Percentiles rank a stretch among this genome's conserved stretches.
Conservation (phyloP, 176 grass and related monocot genomes). For the Ampelocalamus luodianensis region DNA sequence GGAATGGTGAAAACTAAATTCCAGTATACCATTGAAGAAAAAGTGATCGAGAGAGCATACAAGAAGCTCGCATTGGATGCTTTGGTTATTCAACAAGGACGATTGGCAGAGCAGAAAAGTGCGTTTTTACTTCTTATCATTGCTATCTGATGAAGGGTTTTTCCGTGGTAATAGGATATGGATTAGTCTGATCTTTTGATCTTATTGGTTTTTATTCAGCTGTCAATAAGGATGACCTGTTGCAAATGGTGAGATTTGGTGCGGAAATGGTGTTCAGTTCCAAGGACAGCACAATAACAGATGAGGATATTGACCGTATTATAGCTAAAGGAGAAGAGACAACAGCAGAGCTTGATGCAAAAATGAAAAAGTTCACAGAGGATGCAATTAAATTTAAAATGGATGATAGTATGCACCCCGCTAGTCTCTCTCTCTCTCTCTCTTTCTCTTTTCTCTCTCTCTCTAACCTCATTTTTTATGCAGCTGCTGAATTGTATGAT, state of each 20-base stretch:
- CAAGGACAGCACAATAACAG: conserved; percentile 96
- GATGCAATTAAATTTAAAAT: conserved; percentile 99
- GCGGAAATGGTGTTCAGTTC: conserved; percentile 99
- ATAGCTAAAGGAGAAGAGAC: conserved; percentile 98
- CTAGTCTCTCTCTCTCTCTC: not conserved
- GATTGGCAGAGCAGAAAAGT: conserved; percentile 96
- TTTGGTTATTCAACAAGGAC: conserved; percentile 98
- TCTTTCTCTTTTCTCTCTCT: not conserved
- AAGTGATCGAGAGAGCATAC: conserved; percentile 98
- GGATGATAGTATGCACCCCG: conserved; percentile 79
- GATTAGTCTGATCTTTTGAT: conserved; percentile 37
- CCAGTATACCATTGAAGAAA: conserved; percentile 98
- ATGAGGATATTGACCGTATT: conserved; percentile 96
- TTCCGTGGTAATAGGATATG: not conserved
- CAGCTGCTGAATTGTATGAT: conserved; percentile 97
- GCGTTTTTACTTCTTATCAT: conserved; percentile 19
- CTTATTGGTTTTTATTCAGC: conserved; percentile 59
- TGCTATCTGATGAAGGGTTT: conserved; percentile 11
- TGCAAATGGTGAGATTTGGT: conserved; percentile 99
- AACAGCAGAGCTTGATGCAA: conserved; percentile 93
- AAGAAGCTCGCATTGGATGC: conserved; percentile 99
- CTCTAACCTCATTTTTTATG: conserved; percentile 35
- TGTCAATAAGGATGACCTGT: conserved; percentile 96
- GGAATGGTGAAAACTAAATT: conserved; percentile 38
- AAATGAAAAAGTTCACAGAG: conserved; percentile 99